These are phyloP conservation scores for Colletotrichum tamarilloi DNA, from an alignment of 2,329 filamentous ascomycete species.

Conservation along the genomic window DNA sequence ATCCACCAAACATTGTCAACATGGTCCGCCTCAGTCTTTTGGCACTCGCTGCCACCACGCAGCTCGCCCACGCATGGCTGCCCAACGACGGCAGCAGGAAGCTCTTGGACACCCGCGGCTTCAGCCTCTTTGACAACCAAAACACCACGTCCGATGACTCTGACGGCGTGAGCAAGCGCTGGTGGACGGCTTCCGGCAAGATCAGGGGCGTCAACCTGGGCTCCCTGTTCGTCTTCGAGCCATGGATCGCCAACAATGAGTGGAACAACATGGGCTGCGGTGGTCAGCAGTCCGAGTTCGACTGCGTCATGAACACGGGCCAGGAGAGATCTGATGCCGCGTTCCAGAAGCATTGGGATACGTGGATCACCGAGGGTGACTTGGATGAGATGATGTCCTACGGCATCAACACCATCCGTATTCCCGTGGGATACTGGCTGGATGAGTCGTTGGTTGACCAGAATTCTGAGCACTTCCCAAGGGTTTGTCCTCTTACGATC, in stretches of 20 bases:
- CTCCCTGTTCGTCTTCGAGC: conserved; percentile 63
- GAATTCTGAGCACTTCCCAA: conserved; percentile 61
- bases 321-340: conserved; percentile 57
- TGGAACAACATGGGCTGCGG: conserved; percentile 62
- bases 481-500: not conserved
- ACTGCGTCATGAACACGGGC: conserved; percentile 61
- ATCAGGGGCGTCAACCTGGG: conserved; percentile 68
- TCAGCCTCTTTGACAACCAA: conserved; percentile 29
- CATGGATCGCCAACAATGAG: conserved; percentile 60
- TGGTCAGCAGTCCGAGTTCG: conserved; percentile 60
- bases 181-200: conserved; percentile 45
- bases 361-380: conserved; percentile 61
- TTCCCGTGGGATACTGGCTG: conserved; percentile 68
- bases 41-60: conserved; percentile 14
- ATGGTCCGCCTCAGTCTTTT: conserved; percentile 27
- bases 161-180: conserved; percentile 19
- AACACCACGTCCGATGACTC: conserved; percentile 18
- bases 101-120: conserved; percentile 28
- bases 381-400: conserved; percentile 59
- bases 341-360: conserved; percentile 62
- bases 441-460: conserved; percentile 59
- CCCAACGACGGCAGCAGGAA: conserved; percentile 26
- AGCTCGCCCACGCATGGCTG: conserved; percentile 22
- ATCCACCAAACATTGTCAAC: not conserved
- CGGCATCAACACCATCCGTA: conserved; percentile 64